Percentiles rank a stretch among this genome's conserved stretches.
Conservation (phyloP, 2,329 filamentous ascomycete species). For the Celoporthe dispersa region DNA sequence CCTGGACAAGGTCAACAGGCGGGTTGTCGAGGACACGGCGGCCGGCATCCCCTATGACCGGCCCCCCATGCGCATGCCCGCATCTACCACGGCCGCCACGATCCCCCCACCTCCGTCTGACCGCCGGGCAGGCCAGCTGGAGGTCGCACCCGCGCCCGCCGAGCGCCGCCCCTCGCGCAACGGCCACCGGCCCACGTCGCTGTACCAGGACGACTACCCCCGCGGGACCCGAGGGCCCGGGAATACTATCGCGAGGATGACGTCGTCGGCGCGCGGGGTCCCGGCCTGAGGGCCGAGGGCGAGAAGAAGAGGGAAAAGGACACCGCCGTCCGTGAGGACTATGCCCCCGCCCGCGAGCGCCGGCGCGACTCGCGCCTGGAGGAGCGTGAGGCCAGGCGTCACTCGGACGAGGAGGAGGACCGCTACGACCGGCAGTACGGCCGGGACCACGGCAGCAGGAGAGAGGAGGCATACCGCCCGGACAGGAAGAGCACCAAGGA, state of each 20-base stretch:
- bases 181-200: constrained; percentile 50
- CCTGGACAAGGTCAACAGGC: constrained; percentile 69
- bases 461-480: constrained; percentile 28
- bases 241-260: constrained; percentile 52
- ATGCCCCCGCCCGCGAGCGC: constrained; percentile 31
- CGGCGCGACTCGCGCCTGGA: constrained; percentile 33
- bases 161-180: constrained; percentile 41
- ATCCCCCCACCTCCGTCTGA: constrained; percentile 39
- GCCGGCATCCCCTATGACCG: constrained; percentile 50
- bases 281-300: constrained; percentile 54
- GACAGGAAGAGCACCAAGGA: constrained; percentile 33
- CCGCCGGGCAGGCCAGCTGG: constrained; percentile 40
- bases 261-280: constrained; percentile 53
- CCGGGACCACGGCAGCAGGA: constrained; percentile 23
- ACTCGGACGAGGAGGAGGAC: constrained; percentile 38
- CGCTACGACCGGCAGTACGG: constrained; percentile 26
- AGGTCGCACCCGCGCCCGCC: constrained; percentile 42
- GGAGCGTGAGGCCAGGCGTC: constrained; percentile 34
- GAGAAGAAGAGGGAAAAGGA: constrained; percentile 36
- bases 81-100: constrained; percentile 50
- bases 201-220: constrained; percentile 56
- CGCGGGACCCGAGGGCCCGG: constrained; percentile 47
- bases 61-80: constrained; percentile 50
- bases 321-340: constrained; percentile 41
- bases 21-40: constrained; percentile 38